Evolutionary conservation across 371 early-diverging fungal species (phyloP), one percentile per base, ranked within the genome.

Genomic region (Apophysomyces trapeziformis): DNA sequence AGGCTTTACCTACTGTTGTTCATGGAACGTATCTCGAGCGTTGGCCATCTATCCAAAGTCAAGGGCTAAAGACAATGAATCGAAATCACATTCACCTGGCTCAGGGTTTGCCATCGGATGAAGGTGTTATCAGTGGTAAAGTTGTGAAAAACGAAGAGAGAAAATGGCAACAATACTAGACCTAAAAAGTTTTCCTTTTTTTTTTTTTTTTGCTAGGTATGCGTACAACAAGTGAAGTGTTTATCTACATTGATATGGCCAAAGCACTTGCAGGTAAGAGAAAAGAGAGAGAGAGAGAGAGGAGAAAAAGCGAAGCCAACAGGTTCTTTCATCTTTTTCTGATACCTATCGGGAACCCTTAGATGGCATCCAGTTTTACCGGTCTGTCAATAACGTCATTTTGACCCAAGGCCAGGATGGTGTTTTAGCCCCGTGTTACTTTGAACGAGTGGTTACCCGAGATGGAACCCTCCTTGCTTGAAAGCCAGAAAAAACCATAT

Each of bases 1-100:
- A 62, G 21, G 39, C 64, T 14, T 38, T 70, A 26, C 8, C 38
- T 54, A 66, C 65, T 64, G 65, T 62, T 5, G 57, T 69, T 12
- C 96, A 96, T 64, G 96, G 96, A 11, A 96, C 96, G 3, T 80
- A 69, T 59, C 54, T 66, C 6, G 71, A 68, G 4, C 76, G 73
- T 35, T 94, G 90, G 93, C 16, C 61, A n/a, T 38, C 50, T 16
- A 93, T 95, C 56, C 58, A 87, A 79, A 54, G 67, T 9, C 57
- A 83, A 8, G 96, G 96, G 1, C 77, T 96, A 26, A 83, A 75
- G 7, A 74, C 68, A 21, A 96, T 96, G 96, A 58, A 57, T n/a
- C 87, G 97, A 43, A 91, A 91, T 50, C 95, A 97, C 79, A 94
- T 97, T 57, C 97, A 97, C 68, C 88, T 92, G 71, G 94, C 96